These are phyloP conservation scores for Malbranchea cinnamomea DNA, from an alignment of 2,329 filamentous ascomycete species.

Conservation along the genomic window DNA sequence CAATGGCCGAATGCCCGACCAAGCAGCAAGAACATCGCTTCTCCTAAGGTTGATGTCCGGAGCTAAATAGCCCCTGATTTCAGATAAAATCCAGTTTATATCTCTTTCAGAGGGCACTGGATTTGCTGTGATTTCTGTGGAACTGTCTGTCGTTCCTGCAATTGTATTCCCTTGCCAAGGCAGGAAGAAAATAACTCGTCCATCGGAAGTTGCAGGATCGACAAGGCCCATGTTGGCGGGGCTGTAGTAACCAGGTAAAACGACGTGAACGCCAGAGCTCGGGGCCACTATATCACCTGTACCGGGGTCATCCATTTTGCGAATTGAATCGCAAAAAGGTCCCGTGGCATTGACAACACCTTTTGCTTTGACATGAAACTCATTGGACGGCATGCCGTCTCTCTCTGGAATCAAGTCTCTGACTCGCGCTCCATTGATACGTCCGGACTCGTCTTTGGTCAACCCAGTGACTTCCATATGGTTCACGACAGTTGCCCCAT, in stretches of 20 bases:
- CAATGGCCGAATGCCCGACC: slow-evolving; percentile 75
- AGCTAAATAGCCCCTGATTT: slow-evolving; percentile 67
- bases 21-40: slow-evolving; percentile 76
- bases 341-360: slow-evolving; percentile 81
- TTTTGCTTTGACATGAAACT: slow-evolving; percentile 60
- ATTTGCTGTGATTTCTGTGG: slow-evolving; percentile 55
- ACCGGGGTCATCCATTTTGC: slow-evolving; percentile 64
- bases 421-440: slow-evolving; percentile 56
- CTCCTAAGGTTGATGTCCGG: slow-evolving; percentile 74
- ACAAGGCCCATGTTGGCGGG: slow-evolving; percentile 77
- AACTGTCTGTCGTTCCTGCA: slow-evolving; percentile 72
- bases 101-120: slow-evolving; percentile 69
- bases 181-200: slow-evolving; percentile 82
- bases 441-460: slow-evolving; percentile 58
- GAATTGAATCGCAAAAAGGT: slow-evolving; percentile 72
- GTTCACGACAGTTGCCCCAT: slow-evolving; percentile 69
- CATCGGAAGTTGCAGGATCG: slow-evolving; percentile 74
- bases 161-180: slow-evolving; percentile 91
- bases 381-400: slow-evolving; percentile 45
- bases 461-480: slow-evolving; percentile 67
- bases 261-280: slow-evolving; percentile 71
- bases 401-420: slow-evolving; percentile 55
- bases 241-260: slow-evolving; percentile 75
- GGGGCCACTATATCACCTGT: slow-evolving; percentile 70
- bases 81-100: slow-evolving; percentile 74